Evolutionary conservation across 768 basidiomycete genomes (phyloP), one percentile per base, ranked within the genome.

Genomic region (Pleurotus giganteus): DNA sequence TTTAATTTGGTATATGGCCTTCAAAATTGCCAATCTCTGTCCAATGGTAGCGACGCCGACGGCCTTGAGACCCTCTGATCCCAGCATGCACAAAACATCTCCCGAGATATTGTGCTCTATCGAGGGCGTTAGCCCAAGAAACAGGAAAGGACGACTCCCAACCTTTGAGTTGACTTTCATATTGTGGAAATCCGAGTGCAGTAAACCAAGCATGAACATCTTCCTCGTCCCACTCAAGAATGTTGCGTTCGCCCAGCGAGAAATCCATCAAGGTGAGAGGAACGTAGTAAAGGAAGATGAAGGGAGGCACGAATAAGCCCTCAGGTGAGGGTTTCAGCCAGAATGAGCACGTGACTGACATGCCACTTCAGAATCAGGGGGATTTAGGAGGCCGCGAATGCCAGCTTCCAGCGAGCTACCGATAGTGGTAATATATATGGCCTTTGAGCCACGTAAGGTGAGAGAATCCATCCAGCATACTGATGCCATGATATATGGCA

Each of bases 91-190:
- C 5, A 99, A 80, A 1, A 92, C 84, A 59, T 98, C 94, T 53
- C 97, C 97, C 15, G 88, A 88, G 60, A 99, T 91, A 58, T 84
- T 88, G 69, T 99, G 90, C 66, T 94, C 96, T 96, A 65, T 34
- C 34, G 37, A 27, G 32, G 7, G 13, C 43, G 54, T 44, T 57
- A 51, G 4, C 4, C n/a, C 60, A 52, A 61, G 63, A 58, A 45
- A 23, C 51, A 32, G 58, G 27, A 49, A 32, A 27, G 42, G 47
- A 34, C 5, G 47, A 57, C 54, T 54, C 70, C 74, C 54, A 57
- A 91, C 93, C 91, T 78, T 81, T 80, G 62, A 98, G 82, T 71
- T 90, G 84, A 36, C 71, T 71, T 68, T 93, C 88, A 67, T 97
- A 97, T 65, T 94, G 91, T 1, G 88, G 81, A 68, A 86, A 89